These are phyloP conservation scores for Scheffersomyces lignicola DNA, from an alignment of 1,139 yeast genomes.

Conservation along the genomic window DNA sequence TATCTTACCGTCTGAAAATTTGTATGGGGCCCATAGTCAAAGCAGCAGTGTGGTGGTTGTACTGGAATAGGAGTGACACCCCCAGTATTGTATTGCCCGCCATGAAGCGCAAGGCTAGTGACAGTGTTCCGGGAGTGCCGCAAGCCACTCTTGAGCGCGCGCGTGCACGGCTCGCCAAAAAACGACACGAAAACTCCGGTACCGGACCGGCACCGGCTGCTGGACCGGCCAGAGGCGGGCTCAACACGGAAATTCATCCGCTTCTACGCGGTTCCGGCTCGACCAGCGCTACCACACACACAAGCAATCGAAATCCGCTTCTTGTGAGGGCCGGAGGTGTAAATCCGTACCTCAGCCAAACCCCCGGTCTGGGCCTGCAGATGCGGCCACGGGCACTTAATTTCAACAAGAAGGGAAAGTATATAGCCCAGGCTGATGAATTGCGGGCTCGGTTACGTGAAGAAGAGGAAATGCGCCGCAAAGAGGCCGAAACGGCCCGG, in stretches of 20 bases:
- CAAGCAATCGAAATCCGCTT: too few species aligned
- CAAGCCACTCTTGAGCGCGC: slow-evolving; percentile 3
- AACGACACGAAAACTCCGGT: too few species aligned
- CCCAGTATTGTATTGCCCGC: too few species aligned
- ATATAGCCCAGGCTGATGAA: slow-evolving; percentile 54
- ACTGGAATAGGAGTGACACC: too few species aligned
- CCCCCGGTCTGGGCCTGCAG: slow-evolving; percentile 18
- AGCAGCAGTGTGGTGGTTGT: too few species aligned
- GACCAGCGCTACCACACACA: too few species aligned
- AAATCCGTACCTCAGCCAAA: slow-evolving; percentile 65
- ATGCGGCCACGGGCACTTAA: slow-evolving; percentile 36
- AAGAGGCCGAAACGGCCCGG: slow-evolving; percentile 23
- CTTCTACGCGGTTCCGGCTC: slow-evolving; percentile 42
- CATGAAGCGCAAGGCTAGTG: too few species aligned
- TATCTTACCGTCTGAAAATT: too few species aligned
- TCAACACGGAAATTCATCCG: slow-evolving; percentile 64
- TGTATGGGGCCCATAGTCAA: too few species aligned
- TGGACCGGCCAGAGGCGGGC: slow-evolving; percentile 30
- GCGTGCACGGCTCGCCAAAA: neutral
- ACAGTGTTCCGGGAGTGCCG: too few species aligned
- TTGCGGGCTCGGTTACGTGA: slow-evolving; percentile 40
- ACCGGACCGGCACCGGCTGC: neutral
- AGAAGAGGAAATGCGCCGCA: slow-evolving; percentile 27
- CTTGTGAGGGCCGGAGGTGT: too few species aligned
- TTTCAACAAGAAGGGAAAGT: slow-evolving; percentile 64